Conservation (phyloP, 257 asterid species). For the Solanum okadae region DNA sequence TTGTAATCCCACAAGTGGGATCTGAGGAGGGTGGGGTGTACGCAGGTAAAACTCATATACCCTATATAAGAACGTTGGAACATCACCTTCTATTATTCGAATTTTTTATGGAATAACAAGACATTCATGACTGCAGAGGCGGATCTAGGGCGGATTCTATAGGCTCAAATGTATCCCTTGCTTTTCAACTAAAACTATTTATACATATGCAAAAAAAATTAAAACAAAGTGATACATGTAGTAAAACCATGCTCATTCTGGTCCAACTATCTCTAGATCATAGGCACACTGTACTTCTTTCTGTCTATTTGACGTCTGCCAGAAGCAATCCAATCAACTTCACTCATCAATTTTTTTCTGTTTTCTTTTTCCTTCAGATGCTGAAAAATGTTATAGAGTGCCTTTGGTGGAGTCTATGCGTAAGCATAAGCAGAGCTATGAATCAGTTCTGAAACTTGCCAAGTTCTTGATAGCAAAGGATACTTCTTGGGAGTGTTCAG, state of each 20-base stretch:
- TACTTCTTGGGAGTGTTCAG: neutral
- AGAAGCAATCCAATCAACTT: neutral
- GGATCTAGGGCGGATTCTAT: neutral
- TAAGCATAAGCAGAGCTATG: neutral
- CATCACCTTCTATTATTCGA: neutral
- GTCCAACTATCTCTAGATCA: neutral
- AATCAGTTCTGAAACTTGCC: neutral
- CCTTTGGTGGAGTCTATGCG: slow-evolving; percentile 2
- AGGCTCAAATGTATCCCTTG: neutral
- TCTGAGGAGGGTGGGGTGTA: neutral
- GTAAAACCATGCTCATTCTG: neutral
- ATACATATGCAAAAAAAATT: neutral
- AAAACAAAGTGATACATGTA: neutral
- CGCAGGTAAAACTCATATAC: neutral
- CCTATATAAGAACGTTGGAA: neutral
- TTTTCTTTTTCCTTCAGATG: neutral
- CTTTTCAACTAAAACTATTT: neutral
- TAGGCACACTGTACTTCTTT: neutral
- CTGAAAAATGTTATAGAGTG: neutral
- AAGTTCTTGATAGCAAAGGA: slow-evolving; percentile 5
- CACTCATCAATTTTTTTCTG: neutral
- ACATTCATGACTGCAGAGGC: neutral
- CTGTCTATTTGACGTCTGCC: neutral
- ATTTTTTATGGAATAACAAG: neutral
- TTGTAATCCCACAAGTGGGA: neutral